Evolutionary conservation across 2,329 filamentous ascomycete species (phyloP), one percentile per base, ranked within the genome.

Genomic region (Sclerotinia glacialis): DNA sequence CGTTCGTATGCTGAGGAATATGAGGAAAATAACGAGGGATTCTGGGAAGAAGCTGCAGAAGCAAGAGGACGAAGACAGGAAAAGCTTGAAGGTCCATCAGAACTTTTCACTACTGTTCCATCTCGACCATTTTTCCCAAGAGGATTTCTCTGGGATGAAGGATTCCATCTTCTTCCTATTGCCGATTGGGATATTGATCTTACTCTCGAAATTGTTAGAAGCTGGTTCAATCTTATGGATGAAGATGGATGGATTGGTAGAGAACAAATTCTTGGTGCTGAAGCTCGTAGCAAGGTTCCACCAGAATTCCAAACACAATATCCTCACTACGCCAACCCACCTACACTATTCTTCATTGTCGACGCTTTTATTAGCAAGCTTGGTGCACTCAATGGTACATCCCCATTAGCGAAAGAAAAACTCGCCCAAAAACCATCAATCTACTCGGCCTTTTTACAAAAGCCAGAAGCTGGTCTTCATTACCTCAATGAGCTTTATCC

Each of bases 111-210:
- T 8, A 92, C 89, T 73, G 89, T 98, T 66, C 95, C 95, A 0
- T 98, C 94, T 11, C 84, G 95, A 5, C 91, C 95, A 0, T 99
- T 99, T 81, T 99, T 99, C 79, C 95, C 95, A 1, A 86, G 95
- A 69, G 95, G 95, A 0, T 99, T 99, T 77, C 83, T 98, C 5
- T 99, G 95, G 95, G 95, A 99, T 74, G 95, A 99, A 78, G 95
- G 95, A 0, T 99, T 98, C 79, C 95, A 99, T 75, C 82, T 99
- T 46, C 82, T 97, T 58, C 93, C 93, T 1, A 89, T 99, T 64
- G 85, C 92, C 26, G 94, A 99, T 71, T 99, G 93, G 91, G 95
- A 99, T 76, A 86, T 93, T 63, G 93, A 97, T 75, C 83, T 98
- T 62, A 88, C 91, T 3, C 80, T 90, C 40, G 92, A 97, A 70